Percentiles rank a stretch among this genome's conserved stretches.
phyloP scores from a whole-genome alignment of 768 basidiomycete genomes.

The Pulveroboletus sp. region DNA sequence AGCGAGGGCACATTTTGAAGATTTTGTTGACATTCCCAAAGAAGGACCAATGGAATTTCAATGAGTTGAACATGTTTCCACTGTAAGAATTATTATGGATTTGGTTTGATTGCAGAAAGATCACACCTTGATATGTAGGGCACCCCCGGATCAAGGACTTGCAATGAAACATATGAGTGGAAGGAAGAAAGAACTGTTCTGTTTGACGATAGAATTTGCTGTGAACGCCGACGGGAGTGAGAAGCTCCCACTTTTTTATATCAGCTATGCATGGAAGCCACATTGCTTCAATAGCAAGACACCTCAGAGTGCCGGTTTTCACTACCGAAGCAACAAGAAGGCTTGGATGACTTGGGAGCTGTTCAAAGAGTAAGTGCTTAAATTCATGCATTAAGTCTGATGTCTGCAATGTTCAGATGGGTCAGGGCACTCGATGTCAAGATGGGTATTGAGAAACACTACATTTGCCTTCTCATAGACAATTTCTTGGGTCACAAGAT shows the following conservation, averaged over 20 bases:
- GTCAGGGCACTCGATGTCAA: not conserved
- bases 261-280: not conserved
- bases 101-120: too few relatives aligned
- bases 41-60: too few relatives aligned
- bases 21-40: too few relatives aligned
- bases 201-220: not conserved
- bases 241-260: not conserved
- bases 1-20: too few relatives aligned
- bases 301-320: not conserved
- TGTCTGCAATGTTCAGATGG: too few relatives aligned
- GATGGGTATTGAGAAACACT: not conserved
- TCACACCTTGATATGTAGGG: too few relatives aligned
- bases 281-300: not conserved
- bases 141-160: too few relatives aligned
- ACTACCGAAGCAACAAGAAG: not conserved
- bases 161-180: not conserved
- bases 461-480: not conserved
- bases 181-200: not conserved
- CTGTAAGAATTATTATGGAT: too few relatives aligned
- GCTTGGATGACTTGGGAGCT: not conserved
- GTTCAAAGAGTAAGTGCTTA: not conserved
- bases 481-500: not conserved
- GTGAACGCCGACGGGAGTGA: not conserved
- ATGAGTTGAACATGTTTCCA: too few relatives aligned
- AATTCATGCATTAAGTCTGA: too few relatives aligned